Evolutionary conservation across 2,329 filamentous ascomycete species (phyloP), one percentile per base, ranked within the genome.

Genomic region (Lecanosticta acicola): DNA sequence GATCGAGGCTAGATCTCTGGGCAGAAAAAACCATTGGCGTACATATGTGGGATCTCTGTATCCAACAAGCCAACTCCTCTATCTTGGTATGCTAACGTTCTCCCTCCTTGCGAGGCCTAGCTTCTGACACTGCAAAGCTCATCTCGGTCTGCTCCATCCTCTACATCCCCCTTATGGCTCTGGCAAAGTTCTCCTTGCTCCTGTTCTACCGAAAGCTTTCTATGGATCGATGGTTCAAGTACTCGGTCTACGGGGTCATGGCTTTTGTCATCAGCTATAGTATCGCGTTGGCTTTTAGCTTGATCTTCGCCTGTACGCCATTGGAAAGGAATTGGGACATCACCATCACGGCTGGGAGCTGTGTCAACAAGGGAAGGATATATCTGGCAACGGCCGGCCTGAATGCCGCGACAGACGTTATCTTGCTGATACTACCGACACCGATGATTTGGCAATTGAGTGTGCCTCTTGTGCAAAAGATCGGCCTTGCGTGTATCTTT

Each of bases 221-320:
- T 2, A 20, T 40, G 2, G 43, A 50, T 16, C 37, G 17, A 18
- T 54, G 51, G 48, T 51, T 50, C 33, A 40, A 16, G n/a, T 45
- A 37, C 18, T 45, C 48, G 2, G 40, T 51, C 2, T 46, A 54
- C 16, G 45, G 19, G 1, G 42, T 42, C 1, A 54, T 54, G 43
- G 24, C 32, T 3, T 34, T 49, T 11, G 35, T 47, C 2, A 47
- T 44, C n/a, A 33, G 32, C 37, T 49, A 46, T 32, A 51, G 39
- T 24, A 40, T 41, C 1, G 40, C 46, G 1, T 39, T 51, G 10
- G 43, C 32, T 20, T 20, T 54, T 1, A 41, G 36, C 10, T 36
- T 54, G 1, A 37, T 41, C 29, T 51, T 54, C 35, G 48, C 51
- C n/a, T 54, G 51, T 37, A 49, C 41, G 10, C 48, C 51, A 2